These are phyloP conservation scores for Colletotrichum shisoi DNA, from an alignment of 2,329 filamentous ascomycete species.

Conservation along the genomic window DNA sequence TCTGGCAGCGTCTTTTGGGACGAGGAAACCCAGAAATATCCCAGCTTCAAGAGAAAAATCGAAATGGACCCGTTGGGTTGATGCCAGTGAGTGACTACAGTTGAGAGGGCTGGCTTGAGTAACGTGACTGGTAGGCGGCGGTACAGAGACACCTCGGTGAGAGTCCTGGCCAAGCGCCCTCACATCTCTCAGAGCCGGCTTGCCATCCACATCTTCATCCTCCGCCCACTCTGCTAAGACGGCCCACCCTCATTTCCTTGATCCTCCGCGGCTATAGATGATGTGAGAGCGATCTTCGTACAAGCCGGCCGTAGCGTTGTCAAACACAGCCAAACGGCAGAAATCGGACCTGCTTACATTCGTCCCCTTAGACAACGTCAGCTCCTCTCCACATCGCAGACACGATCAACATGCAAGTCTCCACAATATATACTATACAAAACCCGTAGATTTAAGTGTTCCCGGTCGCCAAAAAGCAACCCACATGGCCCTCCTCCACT, in stretches of 20 bases:
- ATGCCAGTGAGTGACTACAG: too few relatives aligned
- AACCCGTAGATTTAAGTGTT: background rate
- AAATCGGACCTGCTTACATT: background rate
- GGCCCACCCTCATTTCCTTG: background rate
- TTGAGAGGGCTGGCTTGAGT: too few relatives aligned
- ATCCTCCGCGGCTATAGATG: background rate
- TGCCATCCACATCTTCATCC: background rate
- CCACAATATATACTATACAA: conserved; percentile 2
- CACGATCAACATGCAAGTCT: background rate
- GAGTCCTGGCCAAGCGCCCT: background rate
- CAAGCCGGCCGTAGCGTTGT: too few relatives aligned
- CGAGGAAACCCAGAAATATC: too few relatives aligned
- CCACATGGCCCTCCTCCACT: conserved; percentile 1
- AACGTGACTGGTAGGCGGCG: background rate
- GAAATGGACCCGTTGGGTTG: too few relatives aligned
- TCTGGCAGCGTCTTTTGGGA: too few relatives aligned
- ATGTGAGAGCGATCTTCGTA: background rate
- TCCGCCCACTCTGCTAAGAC: background rate
- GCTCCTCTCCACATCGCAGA: background rate
- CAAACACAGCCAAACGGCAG: too few relatives aligned
- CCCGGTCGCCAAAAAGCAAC: background rate
- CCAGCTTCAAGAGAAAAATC: too few relatives aligned
- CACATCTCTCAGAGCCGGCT: background rate
- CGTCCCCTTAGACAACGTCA: background rate
- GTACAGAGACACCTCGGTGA: background rate